Evolutionary conservation across 2,329 filamentous ascomycete species (phyloP), one percentile per base, ranked within the genome.

Genomic region (Rhytidhysteron rufulum): DNA sequence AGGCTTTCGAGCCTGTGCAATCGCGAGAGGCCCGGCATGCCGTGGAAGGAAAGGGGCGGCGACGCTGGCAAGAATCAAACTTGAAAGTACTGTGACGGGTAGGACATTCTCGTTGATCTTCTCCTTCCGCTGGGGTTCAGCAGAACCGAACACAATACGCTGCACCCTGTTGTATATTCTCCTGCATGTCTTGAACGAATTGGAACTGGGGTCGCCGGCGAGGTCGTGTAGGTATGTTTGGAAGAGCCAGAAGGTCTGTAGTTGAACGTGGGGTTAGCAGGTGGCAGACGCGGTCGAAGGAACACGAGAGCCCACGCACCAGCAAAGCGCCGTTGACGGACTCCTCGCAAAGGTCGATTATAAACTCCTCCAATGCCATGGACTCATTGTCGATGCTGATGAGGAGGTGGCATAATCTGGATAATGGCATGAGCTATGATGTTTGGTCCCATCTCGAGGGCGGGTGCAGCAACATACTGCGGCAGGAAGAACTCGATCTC

Each of bases 401-500:
- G 69, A 90, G 82, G 49, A 93, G 81, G 70, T 93, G 88, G 65
- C 87, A 93, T 73, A 93, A 73, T 49, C 60, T 63, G 43, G 41
- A 42, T n/a, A n/a, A n/a, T 33, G 37, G 49, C 44, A 47, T 54
- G 49, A 60, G 57, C 73, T 88, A 41, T 29, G 42, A 63, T 31
- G 19, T n/a, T n/a, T n/a, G n/a, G n/a, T 39, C 18, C 13, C 34
- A 39, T 40, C 15, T 24, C 24, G 31, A 35, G 29, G 45, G 15
- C 32, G 15, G 21, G 29, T 40, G 44, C 37, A 41, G 13, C 31
- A 47, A 60, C 61, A 45, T 58, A 64, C 58, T 68, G 85, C 47
- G 87, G 87, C 36, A 93, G 78, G 74, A 91, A 93, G 81, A 93
- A 93, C 69, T 93, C 88, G 63, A 93, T 90, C 69, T 93, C 86